Percentiles rank a stretch among this genome's conserved stretches.
Conservation (phyloP, 2,329 filamentous ascomycete genomes). For the Epichloe brachyelytri region DNA sequence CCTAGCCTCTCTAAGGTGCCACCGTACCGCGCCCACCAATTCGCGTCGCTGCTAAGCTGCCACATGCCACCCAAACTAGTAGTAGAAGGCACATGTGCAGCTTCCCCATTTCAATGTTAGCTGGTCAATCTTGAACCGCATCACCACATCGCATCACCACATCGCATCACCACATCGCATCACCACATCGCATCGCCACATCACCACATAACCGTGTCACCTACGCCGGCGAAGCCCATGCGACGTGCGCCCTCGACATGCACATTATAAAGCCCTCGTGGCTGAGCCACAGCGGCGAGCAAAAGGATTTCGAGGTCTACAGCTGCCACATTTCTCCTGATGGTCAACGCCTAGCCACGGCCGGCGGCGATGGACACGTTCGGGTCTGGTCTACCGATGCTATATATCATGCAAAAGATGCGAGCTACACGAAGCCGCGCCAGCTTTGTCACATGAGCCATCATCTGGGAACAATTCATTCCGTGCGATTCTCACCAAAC, state of each 20-base stretch:
- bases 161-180: not conserved
- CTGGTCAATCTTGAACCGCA: not conserved
- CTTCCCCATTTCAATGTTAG: not conserved
- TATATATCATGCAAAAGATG: slow-evolving; percentile 67
- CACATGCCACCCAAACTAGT: not conserved
- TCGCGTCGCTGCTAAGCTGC: not conserved
- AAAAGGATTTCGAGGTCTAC: slow-evolving; percentile 97
- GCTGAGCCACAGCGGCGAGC: slow-evolving; percentile 92
- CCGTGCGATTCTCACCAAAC: slow-evolving; percentile 91
- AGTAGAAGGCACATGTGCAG: not conserved
- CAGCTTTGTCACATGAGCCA: slow-evolving; percentile 98
- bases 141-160: not conserved
- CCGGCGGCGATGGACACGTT: slow-evolving; percentile 93
- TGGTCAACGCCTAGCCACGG: slow-evolving; percentile 80
- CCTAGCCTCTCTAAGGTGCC: too few relatives aligned
- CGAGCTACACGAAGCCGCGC: slow-evolving; percentile 62
- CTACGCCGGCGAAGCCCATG: slow-evolving; percentile 4
- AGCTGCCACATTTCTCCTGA: slow-evolving; percentile 96
- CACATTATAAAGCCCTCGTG: slow-evolving; percentile 89
- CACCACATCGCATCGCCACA: not conserved
- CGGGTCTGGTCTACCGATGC: slow-evolving; percentile 96
- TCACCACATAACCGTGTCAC: not conserved
- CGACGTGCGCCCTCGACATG: slow-evolving; percentile 34
- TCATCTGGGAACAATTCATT: slow-evolving; percentile 93
- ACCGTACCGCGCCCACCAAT: not conserved